Evolutionary conservation across 2,329 filamentous ascomycete genomes (phyloP), one percentile per base, ranked within the genome.

Genomic region (Bipolaris victoriae): DNA sequence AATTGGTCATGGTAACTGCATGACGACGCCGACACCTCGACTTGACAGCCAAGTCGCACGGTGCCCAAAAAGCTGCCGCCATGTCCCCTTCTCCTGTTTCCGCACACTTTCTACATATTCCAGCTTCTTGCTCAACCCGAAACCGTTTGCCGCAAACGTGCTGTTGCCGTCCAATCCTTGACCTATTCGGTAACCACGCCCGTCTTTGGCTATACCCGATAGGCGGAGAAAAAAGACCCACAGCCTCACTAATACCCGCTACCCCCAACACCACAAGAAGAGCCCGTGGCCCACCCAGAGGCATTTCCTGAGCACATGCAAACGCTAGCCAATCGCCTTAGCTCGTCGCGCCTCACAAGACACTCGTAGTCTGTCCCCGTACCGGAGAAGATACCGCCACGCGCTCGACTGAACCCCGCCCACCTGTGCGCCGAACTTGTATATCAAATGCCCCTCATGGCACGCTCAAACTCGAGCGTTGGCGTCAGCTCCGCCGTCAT

Each of bases 401-500:
- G 55, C 61, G 55, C 61, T 59, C 65, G 49, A 52, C 55, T 11
- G 46, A 55, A 49, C 65, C 65, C 64, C 61, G 57, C 64, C 58
- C 57, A 48, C 15, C 53, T 52, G 49, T 49, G 53, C 49, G 59
- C 54, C 61, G 47, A 33, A 46, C 37, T 43, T 63, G 66, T 62
- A 67, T 68, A 65, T 45, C 59, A 22, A 43, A 56, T 63, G 64
- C 62, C 62, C 63, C 60, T 58, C 62, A 69, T 69, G 64, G 56
- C 64, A 52, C 64, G 64, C 58, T 63, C 60, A 22, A 57, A 61
- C 43, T 66, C 64, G 50, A 65, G 50, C 46, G 54, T 58, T 44
- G 67, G 56, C n/a, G 59, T 68, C 45, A 71, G 70, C 58, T 71
- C 73, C 36, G 68, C 68, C 48, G 61, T 75, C 57, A 77, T 76